Evolutionary conservation across 2,329 filamentous ascomycete genomes (phyloP).

Genomic region (Cercospora brassicicola): DNA sequence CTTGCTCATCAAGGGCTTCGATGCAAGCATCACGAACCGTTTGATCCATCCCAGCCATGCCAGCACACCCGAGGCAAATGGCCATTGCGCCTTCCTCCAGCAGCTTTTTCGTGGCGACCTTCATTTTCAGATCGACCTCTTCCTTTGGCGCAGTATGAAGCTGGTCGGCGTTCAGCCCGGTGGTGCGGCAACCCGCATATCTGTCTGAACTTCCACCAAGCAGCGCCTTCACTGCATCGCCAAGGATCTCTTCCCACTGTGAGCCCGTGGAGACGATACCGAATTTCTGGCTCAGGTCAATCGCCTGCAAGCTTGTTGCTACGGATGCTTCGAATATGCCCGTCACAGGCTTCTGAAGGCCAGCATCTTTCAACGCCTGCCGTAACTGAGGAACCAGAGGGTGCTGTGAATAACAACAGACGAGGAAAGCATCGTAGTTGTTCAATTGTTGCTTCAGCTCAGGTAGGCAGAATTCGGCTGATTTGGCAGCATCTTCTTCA

Average conservation of each 20-base stretch:
- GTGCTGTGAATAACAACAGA: constrained; percentile 88
- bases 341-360: constrained; percentile 57
- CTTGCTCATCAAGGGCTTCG: constrained; percentile 49
- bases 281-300: constrained; percentile 59
- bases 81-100: constrained; percentile 51
- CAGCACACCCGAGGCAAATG: constrained; percentile 83
- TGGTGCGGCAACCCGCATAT: constrained; percentile 80
- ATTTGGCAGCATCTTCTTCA: constrained; percentile 64
- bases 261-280: constrained; percentile 87
- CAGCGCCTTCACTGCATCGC: constrained; percentile 62
- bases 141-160: constrained; percentile 68
- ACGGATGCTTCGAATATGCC: constrained; percentile 90
- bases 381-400: constrained; percentile 61
- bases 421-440: constrained; percentile 71
- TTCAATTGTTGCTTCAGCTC: constrained; percentile 51
- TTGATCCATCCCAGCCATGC: constrained; percentile 79
- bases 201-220: constrained; percentile 52
- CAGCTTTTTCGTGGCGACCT: constrained; percentile 66
- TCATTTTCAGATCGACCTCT: constrained; percentile 66
- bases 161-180: constrained; percentile 75
- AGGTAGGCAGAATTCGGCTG: constrained; percentile 61
- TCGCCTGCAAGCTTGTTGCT: constrained; percentile 59
- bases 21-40: constrained; percentile 18
- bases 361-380: constrained; percentile 17
- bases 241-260: constrained; percentile 76